These are phyloP conservation scores for Domatiomyces globalis DNA, from an alignment of 2,329 filamentous ascomycete species.

Conservation along the genomic window DNA sequence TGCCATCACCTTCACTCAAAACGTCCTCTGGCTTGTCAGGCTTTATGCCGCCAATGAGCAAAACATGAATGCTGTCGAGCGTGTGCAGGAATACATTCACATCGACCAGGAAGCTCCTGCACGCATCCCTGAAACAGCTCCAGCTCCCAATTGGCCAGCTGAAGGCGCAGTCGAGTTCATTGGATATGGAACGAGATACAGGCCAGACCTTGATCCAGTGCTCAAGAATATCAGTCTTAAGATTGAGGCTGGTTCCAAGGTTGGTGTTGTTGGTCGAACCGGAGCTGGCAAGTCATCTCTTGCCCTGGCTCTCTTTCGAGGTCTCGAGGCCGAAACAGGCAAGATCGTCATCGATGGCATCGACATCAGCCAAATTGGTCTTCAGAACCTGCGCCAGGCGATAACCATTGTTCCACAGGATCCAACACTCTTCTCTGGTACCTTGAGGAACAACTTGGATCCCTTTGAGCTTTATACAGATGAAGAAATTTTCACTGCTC, in stretches of 20 bases:
- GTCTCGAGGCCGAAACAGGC: constrained; percentile 77
- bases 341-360: constrained; percentile 81
- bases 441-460: constrained; percentile 54
- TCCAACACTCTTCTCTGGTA: constrained; percentile 29
- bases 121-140: constrained; percentile 63
- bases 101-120: constrained; percentile 83
- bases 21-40: constrained; percentile 88
- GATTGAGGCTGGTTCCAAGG: constrained; percentile 74
- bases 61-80: constrained; percentile 98
- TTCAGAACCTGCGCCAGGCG: constrained; percentile 82
- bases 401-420: constrained; percentile 98
- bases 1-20: constrained; percentile 92
- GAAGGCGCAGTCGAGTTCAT: constrained; percentile 77
- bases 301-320: constrained; percentile 82
- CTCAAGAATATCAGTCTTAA: constrained; percentile 73
- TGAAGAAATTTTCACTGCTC: constrained; percentile 72
- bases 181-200: constrained; percentile 77
- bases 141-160: constrained; percentile 68
- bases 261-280: constrained; percentile 89
- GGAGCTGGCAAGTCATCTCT: constrained; percentile 94
- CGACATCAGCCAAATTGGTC: constrained; percentile 77
- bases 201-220: constrained; percentile 74
- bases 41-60: constrained; percentile 93
- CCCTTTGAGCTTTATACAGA: constrained; percentile 82
- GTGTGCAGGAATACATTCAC: constrained; percentile 92